A percentile compares a stretch with the other conserved stretches of the same genome.
phyloP scores from a whole-genome alignment of 345 rosid species.

The Pistacia integerrima region DNA sequence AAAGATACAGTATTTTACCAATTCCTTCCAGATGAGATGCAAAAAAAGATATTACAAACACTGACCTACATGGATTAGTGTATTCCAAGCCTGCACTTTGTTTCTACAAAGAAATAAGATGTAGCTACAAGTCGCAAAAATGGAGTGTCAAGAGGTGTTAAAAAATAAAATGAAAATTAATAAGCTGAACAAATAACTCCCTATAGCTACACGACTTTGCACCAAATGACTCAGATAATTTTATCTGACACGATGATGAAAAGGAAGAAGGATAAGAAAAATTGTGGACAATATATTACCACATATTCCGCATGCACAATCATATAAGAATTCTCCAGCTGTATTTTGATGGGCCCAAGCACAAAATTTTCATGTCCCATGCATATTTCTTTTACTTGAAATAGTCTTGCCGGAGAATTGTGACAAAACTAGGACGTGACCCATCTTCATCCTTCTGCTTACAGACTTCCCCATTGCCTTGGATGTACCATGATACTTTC shows the following conservation, averaged over 20 bases:
- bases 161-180: neutral
- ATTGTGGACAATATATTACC: conserved; percentile 11
- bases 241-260: conserved; percentile 4
- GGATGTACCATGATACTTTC: conserved; percentile 67
- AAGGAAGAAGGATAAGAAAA: neutral
- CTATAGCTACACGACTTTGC: neutral
- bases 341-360: conserved; percentile 3
- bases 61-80: conserved; percentile 3
- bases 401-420: conserved; percentile 55
- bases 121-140: neutral
- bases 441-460: conserved; percentile 67
- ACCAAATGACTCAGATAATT: conserved; percentile 3
- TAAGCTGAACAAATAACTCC: neutral
- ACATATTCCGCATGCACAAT: conserved; percentile 12
- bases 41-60: neutral
- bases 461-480: conserved; percentile 62
- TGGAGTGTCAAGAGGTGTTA: too few species aligned
- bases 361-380: conserved; percentile 6
- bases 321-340: neutral
- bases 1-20: too few species aligned
- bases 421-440: conserved; percentile 40
- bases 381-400: conserved; percentile 41
- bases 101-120: conserved; percentile 4
- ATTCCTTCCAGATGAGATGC: neutral
- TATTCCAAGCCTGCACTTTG: neutral